phyloP scores from a whole-genome alignment of 1,139 yeast genomes.

The Blastobotrys illinoisensis region DNA sequence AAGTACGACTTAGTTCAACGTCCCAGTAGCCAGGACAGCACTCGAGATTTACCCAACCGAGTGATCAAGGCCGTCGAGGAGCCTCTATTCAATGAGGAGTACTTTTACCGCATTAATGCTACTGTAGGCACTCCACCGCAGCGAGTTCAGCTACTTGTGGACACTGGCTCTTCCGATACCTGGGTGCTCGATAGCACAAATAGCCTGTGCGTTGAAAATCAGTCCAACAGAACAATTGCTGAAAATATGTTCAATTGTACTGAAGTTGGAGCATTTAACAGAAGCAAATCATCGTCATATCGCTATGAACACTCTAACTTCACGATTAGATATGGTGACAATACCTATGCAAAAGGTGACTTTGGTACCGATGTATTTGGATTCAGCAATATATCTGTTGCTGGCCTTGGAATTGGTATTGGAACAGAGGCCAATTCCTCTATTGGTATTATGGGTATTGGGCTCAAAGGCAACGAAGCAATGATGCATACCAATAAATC shows the following conservation, averaged over 20 bases:
- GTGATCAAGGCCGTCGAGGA: conserved; percentile 1
- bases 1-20: background rate
- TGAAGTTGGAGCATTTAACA: conserved; percentile 22
- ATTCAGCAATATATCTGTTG: conserved; percentile 26
- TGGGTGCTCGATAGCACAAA: conserved; percentile 44
- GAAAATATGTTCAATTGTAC: conserved; percentile 20
- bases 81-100: conserved; percentile 22
- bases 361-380: conserved; percentile 54
- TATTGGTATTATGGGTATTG: conserved; percentile 34
- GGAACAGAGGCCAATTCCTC: conserved; percentile 29
- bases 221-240: background rate
- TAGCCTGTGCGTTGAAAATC: conserved; percentile 18
- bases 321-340: conserved; percentile 55
- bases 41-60: background rate
- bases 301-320: conserved; percentile 27
- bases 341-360: conserved; percentile 52
- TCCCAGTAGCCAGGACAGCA: background rate
- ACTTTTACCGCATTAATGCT: conserved; percentile 28
- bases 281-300: conserved; percentile 17
- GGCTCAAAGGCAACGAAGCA: conserved; percentile 33
- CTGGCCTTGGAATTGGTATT: conserved; percentile 25
- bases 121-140: conserved; percentile 22
- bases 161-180: conserved; percentile 64
- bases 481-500: conserved; percentile 1
- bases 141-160: conserved; percentile 33